A percentile compares a stretch with the other conserved stretches of the same genome.
Evolutionary conservation across 192 early-diverging fungal genomes (phyloP).

Genomic region (Umbelopsis sp.): DNA sequence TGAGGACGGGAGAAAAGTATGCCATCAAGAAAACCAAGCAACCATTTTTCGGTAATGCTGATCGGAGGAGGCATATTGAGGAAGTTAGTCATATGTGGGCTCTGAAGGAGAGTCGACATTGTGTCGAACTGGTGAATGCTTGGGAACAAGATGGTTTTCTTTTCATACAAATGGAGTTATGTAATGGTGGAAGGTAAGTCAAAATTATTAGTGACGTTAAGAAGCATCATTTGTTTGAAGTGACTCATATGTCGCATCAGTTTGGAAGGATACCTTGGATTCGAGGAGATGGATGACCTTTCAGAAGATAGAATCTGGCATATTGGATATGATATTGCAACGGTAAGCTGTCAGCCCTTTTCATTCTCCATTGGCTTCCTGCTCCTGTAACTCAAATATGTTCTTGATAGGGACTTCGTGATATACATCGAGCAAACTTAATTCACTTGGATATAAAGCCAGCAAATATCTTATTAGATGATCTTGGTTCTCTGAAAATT

Average conservation of each 20-base stretch:
- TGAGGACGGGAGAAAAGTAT: constrained; percentile 62
- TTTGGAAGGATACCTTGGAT: constrained; percentile 21
- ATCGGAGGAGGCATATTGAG: constrained; percentile 70
- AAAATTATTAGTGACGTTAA: not conserved
- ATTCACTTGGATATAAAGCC: constrained; percentile 94
- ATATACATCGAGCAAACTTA: constrained; percentile 70
- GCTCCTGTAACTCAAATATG: not conserved
- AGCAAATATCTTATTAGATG: constrained; percentile 77
- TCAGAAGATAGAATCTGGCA: constrained; percentile 66
- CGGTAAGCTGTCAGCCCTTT: constrained; percentile 36
- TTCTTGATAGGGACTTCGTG: constrained; percentile 60
- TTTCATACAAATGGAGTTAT: constrained; percentile 90
- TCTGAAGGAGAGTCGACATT: constrained; percentile 58
- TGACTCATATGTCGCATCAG: constrained; percentile 1
- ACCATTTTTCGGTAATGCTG: constrained; percentile 69
- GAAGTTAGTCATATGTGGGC: constrained; percentile 85
- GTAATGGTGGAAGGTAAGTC: constrained; percentile 68
- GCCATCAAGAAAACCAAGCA: constrained; percentile 83
- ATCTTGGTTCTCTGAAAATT: constrained; percentile 74
- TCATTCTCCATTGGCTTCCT: constrained; percentile 1
- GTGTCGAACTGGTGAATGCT: constrained; percentile 75
- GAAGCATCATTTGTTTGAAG: not conserved
- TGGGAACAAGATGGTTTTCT: constrained; percentile 93
- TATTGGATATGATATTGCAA: constrained; percentile 63
- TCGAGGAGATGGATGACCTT: constrained; percentile 12